These are phyloP conservation scores for Debaryomyces hansenii DNA, from an alignment of 805 yeast species.

Conservation along the genomic window DNA sequence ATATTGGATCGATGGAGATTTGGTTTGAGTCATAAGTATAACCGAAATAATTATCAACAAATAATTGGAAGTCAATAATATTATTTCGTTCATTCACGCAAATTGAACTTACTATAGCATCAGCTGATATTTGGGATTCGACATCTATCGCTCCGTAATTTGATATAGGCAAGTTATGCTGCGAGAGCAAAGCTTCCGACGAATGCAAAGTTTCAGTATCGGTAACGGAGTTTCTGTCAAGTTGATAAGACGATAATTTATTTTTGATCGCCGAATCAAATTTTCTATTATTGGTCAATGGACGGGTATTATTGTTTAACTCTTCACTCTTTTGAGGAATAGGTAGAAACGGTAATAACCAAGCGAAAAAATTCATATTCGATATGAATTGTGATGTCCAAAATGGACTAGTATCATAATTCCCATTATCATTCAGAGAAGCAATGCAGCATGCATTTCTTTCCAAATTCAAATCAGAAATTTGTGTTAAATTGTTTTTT, in stretches of 20 bases:
- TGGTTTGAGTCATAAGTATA: conserved; percentile 18
- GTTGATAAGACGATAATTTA: neutral
- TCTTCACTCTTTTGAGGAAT: conserved; percentile 8
- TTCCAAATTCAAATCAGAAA: neutral
- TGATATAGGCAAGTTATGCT: neutral
- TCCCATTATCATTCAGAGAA: neutral
- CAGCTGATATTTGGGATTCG: neutral
- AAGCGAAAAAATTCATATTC: conserved; percentile 18
- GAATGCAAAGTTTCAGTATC: neutral
- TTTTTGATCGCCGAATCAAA: neutral
- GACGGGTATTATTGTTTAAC: neutral
- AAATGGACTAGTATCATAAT: too few species aligned
- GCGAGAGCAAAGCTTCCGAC: neutral
- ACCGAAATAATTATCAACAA: conserved; percentile 21
- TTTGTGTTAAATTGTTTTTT: neutral
- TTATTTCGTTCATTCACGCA: neutral
- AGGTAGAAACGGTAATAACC: conserved; percentile 20
- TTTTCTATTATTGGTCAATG: neutral
- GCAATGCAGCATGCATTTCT: neutral
- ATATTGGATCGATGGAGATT: conserved; percentile 25
- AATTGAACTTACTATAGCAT: neutral
- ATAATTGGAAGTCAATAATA: conserved; percentile 8
- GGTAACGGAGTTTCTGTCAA: neutral
- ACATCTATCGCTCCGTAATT: neutral
- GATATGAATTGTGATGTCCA: neutral